Evolutionary conservation across 495 filamentous ascomycete species (phyloP).

Genomic region (Penicillium canescens): DNA sequence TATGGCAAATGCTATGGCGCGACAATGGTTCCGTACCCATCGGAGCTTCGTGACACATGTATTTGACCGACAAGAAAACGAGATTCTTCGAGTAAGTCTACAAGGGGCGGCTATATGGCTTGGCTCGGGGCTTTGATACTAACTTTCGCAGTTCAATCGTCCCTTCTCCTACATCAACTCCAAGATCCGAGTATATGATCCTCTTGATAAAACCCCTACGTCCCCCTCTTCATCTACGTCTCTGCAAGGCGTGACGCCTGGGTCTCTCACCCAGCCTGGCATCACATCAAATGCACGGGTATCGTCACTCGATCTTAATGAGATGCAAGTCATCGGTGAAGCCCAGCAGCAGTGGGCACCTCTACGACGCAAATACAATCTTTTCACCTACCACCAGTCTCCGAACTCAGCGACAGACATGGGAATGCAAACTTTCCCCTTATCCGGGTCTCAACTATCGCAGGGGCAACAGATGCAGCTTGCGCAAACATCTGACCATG

Average conservation of each 20-base stretch:
- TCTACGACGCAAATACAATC: constrained; percentile 65
- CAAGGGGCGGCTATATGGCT: neutral
- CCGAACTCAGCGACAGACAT: constrained; percentile 38
- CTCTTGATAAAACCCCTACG: constrained; percentile 37
- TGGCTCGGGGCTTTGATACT: neutral
- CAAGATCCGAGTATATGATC: constrained; percentile 64
- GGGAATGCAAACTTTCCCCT: constrained; percentile 33
- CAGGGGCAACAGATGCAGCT: constrained; percentile 50
- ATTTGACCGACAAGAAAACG: constrained; percentile 64
- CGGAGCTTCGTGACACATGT: constrained; percentile 70
- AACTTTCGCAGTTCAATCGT: constrained; percentile 55
- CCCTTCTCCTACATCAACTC: constrained; percentile 70
- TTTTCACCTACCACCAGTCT: constrained; percentile 55
- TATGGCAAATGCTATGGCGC: constrained; percentile 54
- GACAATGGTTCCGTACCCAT: constrained; percentile 67
- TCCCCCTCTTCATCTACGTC: constrained; percentile 40
- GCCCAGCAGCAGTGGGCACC: constrained; percentile 70
- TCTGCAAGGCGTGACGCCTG: constrained; percentile 41
- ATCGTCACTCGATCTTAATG: constrained; percentile 49
- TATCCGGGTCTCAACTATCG: constrained; percentile 49
- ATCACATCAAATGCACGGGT: constrained; percentile 46
- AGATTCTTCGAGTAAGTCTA: constrained; percentile 58
- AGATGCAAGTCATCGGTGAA: constrained; percentile 69
- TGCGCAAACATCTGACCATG: constrained; percentile 25
- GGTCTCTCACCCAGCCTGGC: constrained; percentile 38